Base-by-base conservation (phyloP, 257 asterid genomes). In the Penstemon newberryi region DNA sequence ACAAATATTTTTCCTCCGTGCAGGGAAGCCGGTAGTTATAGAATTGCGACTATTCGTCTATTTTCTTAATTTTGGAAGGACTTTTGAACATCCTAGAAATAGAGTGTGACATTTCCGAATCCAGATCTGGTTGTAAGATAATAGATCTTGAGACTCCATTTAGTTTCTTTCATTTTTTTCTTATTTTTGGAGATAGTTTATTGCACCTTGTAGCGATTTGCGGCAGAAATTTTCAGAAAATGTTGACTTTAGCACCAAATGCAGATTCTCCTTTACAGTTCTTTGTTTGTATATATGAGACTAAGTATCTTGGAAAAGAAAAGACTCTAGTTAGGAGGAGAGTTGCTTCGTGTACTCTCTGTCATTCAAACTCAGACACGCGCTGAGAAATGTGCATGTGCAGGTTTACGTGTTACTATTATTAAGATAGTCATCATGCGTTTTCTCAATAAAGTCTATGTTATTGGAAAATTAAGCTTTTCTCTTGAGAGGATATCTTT, bases 401-500 rank as follows among this genome's bases (percentile, higher is more conserved):
- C 33, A 25, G 33, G 33, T 25, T 25, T 25, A 25, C 41, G 71
- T 41, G 19, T 66, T 66, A 5, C 33, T 19, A 10, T 67, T 33
- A 10, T 18, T 54, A 53, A 51, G 64, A 5, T 67, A 12, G 55
- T 55, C 54, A 3, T 67, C n/a, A 15, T 52, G 11, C 36, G 18
- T 51, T 52, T 40, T 57, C 38, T 46, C 7, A 7, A 3, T 36
- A 15, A 58, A 46, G n/a, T 15, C 8, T 18, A 41, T 50, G 43
- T 41, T 38, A 19, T 49, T 51, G 33, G 50, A 12, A 51, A 60
- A 9, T n/a, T 38, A 42, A 40, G 46, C 41, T 63, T 55, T 44
- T 56, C 57, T 36, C 25, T 49, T 71, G 53, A 55, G 39, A 6
- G 37, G 69, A 40, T 60, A 19, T 61, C 70, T 62, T 63, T 49